These are phyloP conservation scores for Zygnema circumcarinatum DNA, from an alignment of 139 green algal genomes.

Conservation along the genomic window DNA sequence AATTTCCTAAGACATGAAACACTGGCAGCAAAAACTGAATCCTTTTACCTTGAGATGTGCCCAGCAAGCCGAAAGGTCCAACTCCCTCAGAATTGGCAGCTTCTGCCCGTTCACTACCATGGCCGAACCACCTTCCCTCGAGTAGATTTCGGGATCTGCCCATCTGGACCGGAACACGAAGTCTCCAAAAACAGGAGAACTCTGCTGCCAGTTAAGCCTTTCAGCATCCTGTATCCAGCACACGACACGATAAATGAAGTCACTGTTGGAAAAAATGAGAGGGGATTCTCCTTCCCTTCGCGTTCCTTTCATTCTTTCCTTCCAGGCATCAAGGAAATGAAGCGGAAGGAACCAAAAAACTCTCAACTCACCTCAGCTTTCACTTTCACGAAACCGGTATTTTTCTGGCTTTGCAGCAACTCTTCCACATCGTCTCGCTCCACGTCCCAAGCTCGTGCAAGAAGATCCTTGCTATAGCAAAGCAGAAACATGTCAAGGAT, in stretches of 20 bases:
- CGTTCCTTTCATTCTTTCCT: no score
- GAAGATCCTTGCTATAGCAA: background rate
- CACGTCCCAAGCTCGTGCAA: background rate
- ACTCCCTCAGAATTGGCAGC: background rate
- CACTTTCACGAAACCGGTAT: background rate
- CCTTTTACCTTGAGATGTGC: no score
- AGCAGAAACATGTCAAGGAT: background rate
- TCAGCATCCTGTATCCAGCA: background rate
- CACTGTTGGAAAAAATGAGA: background rate
- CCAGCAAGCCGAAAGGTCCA: background rate
- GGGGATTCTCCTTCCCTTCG: no score
- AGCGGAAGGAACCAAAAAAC: background rate
- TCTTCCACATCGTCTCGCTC: background rate
- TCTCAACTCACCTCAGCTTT: background rate
- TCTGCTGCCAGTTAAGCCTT: background rate
- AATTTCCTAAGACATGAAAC: no score
- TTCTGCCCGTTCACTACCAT: background rate
- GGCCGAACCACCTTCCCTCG: background rate
- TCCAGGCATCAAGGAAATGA: background rate
- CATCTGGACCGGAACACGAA: background rate
- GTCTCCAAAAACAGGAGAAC: background rate
- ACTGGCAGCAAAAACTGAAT: no score
- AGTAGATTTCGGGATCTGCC: background rate
- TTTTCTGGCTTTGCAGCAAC: background rate
- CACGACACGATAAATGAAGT: background rate